These are phyloP conservation scores for Colletotrichum gloeosporioides DNA, from an alignment of 2,329 filamentous ascomycete species.

Conservation along the genomic window DNA sequence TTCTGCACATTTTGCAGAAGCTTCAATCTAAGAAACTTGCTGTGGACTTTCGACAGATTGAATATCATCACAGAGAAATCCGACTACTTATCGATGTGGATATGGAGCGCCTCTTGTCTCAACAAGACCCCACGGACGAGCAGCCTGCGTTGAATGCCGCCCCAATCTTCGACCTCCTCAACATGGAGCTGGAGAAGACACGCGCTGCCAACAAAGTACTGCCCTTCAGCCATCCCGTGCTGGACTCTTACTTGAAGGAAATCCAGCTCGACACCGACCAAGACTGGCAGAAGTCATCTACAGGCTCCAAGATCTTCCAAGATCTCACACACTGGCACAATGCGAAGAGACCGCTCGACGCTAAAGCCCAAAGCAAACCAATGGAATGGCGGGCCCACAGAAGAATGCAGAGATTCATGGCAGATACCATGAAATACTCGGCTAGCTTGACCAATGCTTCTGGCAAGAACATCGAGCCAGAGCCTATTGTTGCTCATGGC, in stretches of 20 bases:
- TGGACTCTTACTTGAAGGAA: constrained; percentile 50
- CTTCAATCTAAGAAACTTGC: background rate
- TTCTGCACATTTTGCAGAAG: background rate
- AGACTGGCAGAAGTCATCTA: background rate
- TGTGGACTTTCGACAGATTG: background rate
- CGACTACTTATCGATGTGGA: background rate
- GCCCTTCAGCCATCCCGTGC: constrained; percentile 50
- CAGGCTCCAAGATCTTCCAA: constrained; percentile 41
- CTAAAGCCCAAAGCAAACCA: constrained; percentile 30
- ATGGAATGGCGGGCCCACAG: constrained; percentile 39
- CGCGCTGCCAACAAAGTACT: constrained; percentile 36
- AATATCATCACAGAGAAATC: background rate
- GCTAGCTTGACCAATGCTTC: constrained; percentile 70
- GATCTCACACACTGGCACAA: constrained; percentile 69
- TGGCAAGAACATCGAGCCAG: constrained; percentile 68
- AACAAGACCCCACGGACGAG: background rate
- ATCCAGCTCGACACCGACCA: constrained; percentile 41
- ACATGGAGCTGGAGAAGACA: background rate
- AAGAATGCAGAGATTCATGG: constrained; percentile 69
- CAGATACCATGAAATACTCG: constrained; percentile 71
- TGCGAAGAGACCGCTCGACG: constrained; percentile 54
- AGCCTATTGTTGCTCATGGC: constrained; percentile 61
- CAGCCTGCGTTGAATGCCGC: background rate
- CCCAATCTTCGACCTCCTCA: background rate
- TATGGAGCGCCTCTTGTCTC: background rate